Conservation (phyloP, 2,329 filamentous ascomycete species). For the Cucurbitaria berberidis region DNA sequence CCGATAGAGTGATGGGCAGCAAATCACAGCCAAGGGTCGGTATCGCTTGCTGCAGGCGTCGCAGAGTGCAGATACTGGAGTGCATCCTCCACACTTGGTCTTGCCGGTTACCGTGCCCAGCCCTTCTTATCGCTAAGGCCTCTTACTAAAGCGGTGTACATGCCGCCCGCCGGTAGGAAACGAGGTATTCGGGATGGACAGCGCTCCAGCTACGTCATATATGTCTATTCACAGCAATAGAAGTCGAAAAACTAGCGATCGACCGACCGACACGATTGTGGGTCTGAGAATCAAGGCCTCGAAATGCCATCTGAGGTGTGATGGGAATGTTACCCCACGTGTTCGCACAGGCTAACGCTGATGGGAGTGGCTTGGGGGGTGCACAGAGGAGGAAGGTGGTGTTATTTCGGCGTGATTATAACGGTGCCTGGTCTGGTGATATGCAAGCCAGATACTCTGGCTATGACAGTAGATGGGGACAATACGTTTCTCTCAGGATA, state of each 20-base stretch:
- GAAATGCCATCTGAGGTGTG: slow-evolving; percentile 6
- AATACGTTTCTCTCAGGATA: neutral
- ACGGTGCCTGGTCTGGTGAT: neutral
- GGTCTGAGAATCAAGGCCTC: neutral
- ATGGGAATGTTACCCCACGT: slow-evolving; percentile 18
- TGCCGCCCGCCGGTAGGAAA: neutral
- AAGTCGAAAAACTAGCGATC: neutral
- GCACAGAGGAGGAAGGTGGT: neutral
- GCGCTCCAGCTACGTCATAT: neutral
- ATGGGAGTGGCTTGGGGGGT: slow-evolving; percentile 6
- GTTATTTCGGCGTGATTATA: neutral
- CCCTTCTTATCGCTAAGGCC: slow-evolving; percentile 5
- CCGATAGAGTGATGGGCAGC: neutral
- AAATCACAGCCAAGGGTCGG: slow-evolving; percentile 3
- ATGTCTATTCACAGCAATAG: neutral
- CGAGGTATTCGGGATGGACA: neutral
- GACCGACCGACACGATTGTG: slow-evolving; percentile 2
- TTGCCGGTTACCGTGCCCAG: slow-evolving; percentile 10
- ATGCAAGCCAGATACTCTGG: neutral
- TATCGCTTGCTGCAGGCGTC: slow-evolving; percentile 12
- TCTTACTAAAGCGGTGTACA: neutral
- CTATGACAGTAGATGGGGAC: too few species aligned
- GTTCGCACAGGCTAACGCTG: slow-evolving; percentile 13
- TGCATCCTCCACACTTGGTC: slow-evolving; percentile 4
- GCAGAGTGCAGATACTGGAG: slow-evolving; percentile 7